Evolutionary conservation across 2,329 filamentous ascomycete species (phyloP).

Genomic region (Pseudopyricularia javanii): DNA sequence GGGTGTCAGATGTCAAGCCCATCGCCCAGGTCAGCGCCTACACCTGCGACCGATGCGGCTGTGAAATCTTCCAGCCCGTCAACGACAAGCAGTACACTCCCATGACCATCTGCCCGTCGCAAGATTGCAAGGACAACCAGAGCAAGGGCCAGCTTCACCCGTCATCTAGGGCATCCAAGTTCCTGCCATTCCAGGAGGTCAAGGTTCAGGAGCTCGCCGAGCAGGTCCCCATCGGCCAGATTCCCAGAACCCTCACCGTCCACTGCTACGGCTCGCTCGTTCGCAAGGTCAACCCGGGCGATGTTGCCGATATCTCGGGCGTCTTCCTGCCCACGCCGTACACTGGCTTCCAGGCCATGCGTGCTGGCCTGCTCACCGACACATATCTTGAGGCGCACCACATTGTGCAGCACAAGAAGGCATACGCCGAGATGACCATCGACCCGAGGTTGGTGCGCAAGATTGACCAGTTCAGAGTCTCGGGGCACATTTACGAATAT

Average conservation of each 20-base stretch:
- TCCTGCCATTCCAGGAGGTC: conserved; percentile 93
- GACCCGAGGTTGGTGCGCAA: conserved; percentile 68
- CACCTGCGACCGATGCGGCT: conserved; percentile 90
- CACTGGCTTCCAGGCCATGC: conserved; percentile 97
- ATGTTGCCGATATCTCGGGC: conserved; percentile 85
- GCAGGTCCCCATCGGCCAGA: conserved; percentile 95
- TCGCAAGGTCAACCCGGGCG: conserved; percentile 80
- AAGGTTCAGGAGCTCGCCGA: conserved; percentile 99
- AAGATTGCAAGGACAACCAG: conserved; percentile 84
- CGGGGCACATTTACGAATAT: conserved; percentile 90
- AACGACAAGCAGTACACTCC: conserved; percentile 85
- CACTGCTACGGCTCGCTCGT: conserved; percentile 81
- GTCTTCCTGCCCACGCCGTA: conserved; percentile 97
- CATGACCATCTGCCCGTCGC: conserved; percentile 72
- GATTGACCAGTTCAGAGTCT: conserved; percentile 74
- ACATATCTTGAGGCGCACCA: conserved; percentile 94
- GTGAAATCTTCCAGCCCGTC: conserved; percentile 94
- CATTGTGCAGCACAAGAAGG: conserved; percentile 93
- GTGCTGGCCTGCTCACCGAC: conserved; percentile 89
- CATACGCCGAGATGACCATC: conserved; percentile 83
- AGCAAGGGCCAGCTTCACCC: conserved; percentile 87
- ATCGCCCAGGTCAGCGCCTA: conserved; percentile 97
- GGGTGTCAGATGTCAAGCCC: conserved; percentile 96
- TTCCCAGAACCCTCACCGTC: conserved; percentile 80
- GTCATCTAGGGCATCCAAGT: conserved; percentile 93